Percentiles rank a stretch among this genome's conserved stretches.
Evolutionary conservation across 345 rosid species (phyloP).

Genomic region (Cardamine occulta): DNA sequence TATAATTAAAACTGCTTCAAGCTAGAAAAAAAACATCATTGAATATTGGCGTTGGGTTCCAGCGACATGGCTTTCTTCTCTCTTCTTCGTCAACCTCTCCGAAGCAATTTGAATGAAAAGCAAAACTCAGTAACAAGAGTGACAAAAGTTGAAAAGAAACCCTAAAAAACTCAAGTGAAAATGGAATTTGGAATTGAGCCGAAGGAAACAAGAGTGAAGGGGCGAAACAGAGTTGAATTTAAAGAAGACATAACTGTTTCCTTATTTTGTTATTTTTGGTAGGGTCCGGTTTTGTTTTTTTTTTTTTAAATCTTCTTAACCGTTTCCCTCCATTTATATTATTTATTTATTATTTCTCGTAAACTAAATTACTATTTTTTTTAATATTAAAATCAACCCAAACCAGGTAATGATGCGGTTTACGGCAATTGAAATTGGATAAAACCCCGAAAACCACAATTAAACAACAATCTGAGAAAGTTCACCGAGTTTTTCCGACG

Average conservation of each 20-base stretch:
- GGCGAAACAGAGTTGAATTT: not conserved
- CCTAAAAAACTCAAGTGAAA: not conserved
- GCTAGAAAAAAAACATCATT: conserved; percentile 43
- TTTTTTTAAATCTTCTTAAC: no score
- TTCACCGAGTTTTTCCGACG: no score
- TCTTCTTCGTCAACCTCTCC: not conserved
- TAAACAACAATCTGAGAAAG: not conserved
- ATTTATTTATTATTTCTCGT: not conserved
- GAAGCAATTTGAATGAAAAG: no score
- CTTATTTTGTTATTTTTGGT: no score
- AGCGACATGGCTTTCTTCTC: no score
- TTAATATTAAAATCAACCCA: not conserved
- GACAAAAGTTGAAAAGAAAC: no score
- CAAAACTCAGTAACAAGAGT: not conserved
- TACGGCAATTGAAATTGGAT: not conserved
- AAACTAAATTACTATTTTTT: not conserved
- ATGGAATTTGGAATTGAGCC: not conserved
- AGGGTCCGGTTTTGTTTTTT: no score
- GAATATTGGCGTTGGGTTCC: not conserved
- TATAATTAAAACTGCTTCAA: conserved; percentile 72
- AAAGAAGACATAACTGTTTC: no score
- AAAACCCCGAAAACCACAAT: not conserved
- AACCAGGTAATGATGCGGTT: not conserved
- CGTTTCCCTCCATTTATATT: not conserved
- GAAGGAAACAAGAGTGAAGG: not conserved